Evolutionary conservation across 179 eudicot genomes (phyloP).

Genomic region (Silene noctiflora): DNA sequence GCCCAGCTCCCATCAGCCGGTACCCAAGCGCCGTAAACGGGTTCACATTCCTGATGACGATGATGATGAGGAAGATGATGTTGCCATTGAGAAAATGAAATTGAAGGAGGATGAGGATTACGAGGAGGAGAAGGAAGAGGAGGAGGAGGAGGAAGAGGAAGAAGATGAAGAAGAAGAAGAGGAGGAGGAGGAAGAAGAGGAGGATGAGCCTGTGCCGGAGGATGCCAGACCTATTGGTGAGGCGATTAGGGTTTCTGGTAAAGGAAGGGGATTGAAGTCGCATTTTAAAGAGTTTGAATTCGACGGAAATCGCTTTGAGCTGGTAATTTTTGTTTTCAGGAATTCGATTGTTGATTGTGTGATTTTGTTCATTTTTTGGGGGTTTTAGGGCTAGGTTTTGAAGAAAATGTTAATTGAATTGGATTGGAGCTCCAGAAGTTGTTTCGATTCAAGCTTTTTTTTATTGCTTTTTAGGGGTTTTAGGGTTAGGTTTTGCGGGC

Average conservation of each 20-base stretch:
- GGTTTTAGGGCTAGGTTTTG: constrained; percentile 15
- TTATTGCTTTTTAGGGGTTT: not conserved
- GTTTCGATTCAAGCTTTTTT: no score
- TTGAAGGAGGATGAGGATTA: constrained; percentile 5
- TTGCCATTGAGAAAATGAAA: not conserved
- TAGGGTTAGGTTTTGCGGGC: constrained; percentile 11
- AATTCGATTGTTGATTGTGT: not conserved
- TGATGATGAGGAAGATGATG: constrained; percentile 19
- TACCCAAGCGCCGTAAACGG: constrained; percentile 30
- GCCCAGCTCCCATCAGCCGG: constrained; percentile 16
- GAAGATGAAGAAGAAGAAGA: constrained; percentile 21
- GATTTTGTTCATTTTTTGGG: not conserved
- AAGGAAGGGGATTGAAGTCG: constrained; percentile 42
- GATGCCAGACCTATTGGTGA: constrained; percentile 66
- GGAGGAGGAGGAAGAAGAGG: constrained; percentile 34
- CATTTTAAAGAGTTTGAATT: constrained; percentile 56
- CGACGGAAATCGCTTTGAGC: constrained; percentile 56
- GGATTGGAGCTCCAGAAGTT: no score
- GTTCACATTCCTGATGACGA: constrained; percentile 30
- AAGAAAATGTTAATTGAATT: no score
- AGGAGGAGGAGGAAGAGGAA: constrained; percentile 41
- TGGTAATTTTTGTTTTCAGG: constrained; percentile 9
- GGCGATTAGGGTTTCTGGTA: constrained; percentile 55
- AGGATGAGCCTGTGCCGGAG: constrained; percentile 43
- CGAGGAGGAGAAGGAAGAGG: constrained; percentile 33